Conservation (phyloP, 129 eudicot genomes). For the Tagetes patula region DNA sequence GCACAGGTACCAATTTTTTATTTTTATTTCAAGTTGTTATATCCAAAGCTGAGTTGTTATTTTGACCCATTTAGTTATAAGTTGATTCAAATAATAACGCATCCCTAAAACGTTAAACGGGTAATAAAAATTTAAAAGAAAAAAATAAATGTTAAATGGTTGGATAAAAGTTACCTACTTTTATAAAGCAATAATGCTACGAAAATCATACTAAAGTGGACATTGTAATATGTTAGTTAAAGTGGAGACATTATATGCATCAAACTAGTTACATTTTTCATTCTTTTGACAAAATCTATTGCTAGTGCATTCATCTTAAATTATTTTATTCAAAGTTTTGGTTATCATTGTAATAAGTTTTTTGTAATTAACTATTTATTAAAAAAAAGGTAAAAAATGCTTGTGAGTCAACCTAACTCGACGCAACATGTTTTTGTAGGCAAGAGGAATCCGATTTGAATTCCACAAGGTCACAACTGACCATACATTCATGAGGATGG, state of each 20-base stretch:
- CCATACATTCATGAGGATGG: constrained; percentile 69
- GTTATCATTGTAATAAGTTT: neutral
- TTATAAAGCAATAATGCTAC: no score
- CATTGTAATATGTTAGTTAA: neutral
- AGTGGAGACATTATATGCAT: neutral
- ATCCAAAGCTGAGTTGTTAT: neutral
- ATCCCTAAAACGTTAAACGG: neutral
- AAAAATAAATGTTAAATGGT: neutral
- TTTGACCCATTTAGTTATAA: neutral
- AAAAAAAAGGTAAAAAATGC: neutral
- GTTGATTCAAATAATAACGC: neutral
- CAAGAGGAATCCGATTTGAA: constrained; percentile 59
- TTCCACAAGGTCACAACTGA: constrained; percentile 54
- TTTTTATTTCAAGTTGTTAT: neutral
- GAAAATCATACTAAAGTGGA: no score
- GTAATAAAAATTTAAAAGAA: neutral
- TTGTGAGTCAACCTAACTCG: neutral
- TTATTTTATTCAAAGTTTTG: neutral
- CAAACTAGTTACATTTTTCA: neutral
- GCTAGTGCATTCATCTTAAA: neutral
- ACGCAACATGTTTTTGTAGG: constrained; percentile 27
- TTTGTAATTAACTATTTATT: neutral
- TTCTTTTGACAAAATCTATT: neutral
- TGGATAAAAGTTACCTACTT: neutral
- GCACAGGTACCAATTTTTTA: constrained; percentile 64